Evolutionary conservation across 2,329 filamentous ascomycete species (phyloP), one percentile per base, ranked within the genome.

Genomic region (Microascus cirrosus): DNA sequence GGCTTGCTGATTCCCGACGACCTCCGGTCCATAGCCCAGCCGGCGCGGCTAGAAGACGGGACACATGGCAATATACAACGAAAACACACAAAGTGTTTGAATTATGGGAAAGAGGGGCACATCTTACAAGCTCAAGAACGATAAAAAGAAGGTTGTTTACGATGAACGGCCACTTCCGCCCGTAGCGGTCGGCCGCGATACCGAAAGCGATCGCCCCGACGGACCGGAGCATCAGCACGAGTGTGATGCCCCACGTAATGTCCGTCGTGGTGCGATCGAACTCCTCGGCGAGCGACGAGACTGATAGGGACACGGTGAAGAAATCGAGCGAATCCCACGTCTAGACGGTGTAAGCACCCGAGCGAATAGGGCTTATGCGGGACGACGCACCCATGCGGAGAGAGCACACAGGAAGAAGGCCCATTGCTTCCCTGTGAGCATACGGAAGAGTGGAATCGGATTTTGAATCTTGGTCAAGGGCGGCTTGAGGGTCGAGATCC

Each of bases 261-360:
- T 86, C 77, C 0, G 87, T 89, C 61, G 81, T 82, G 55, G 74
- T 74, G 20, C 70, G 72, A 60, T 65, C 65, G 58, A 78, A 81
- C 66, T 78, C 76, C 48, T 73, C 64, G 54, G 77, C 79, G 25
- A 92, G 74, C 71, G 90, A 90, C 63, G 80, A 79, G 3, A 87
- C 89, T 69, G 91, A 88, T 62, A 93, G 89, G 4, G 85, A 88
- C 10, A 93, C 77, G 28, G 89, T 86, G 70, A 91, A 87, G 68
- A 92, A 93, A 70, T 91, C 89, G 68, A 92, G 93, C 3, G 89
- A 88, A 68, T 93, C 89, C 59, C 87, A 88, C 1, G 83, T 87
- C 89, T 89, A 93, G 25, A 28, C 6, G 28, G 51, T 18, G 87
- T 85, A 36, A 55, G 45, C 25, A 32, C n/a, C 32, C 2, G 39